Percentiles rank a stretch among this genome's conserved stretches.
phyloP scores from a whole-genome alignment of 768 basidiomycete species.

The Tylopilus subfusipes region DNA sequence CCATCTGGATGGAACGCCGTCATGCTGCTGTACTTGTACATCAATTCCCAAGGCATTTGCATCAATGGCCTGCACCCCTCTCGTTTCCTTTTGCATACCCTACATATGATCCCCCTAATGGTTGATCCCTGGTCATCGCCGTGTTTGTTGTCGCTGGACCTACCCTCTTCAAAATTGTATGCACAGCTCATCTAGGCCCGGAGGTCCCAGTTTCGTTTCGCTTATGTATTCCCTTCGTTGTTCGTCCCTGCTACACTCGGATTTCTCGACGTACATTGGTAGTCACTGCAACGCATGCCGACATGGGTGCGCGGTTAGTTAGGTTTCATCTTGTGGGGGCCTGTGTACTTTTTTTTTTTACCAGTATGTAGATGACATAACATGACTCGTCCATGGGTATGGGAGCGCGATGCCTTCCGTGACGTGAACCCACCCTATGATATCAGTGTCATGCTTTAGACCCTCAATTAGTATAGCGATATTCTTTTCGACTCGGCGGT shows the following conservation, averaged over 20 bases:
- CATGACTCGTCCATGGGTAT: not conserved
- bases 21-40: constrained; percentile 10
- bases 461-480: too few relatives aligned
- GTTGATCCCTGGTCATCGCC: constrained; percentile 1
- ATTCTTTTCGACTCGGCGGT: too few relatives aligned
- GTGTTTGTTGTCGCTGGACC: not conserved
- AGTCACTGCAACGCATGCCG: too few relatives aligned
- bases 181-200: not conserved
- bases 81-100: not conserved
- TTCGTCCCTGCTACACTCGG: not conserved
- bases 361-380: not conserved
- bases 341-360: not conserved
- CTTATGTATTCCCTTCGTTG: not conserved
- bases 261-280: not conserved
- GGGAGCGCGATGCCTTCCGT: not conserved
- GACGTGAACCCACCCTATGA: not conserved
- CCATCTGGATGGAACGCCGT: constrained; percentile 6
- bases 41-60: not conserved
- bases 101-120: constrained; percentile 11
- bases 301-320: not conserved
- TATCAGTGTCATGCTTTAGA: too few relatives aligned
- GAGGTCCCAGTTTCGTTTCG: not conserved
- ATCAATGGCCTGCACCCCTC: not conserved
- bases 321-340: not conserved
- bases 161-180: not conserved